phyloP scores from a whole-genome alignment of 2,329 filamentous ascomycete species.

The Macrophomina phaseolina region DNA sequence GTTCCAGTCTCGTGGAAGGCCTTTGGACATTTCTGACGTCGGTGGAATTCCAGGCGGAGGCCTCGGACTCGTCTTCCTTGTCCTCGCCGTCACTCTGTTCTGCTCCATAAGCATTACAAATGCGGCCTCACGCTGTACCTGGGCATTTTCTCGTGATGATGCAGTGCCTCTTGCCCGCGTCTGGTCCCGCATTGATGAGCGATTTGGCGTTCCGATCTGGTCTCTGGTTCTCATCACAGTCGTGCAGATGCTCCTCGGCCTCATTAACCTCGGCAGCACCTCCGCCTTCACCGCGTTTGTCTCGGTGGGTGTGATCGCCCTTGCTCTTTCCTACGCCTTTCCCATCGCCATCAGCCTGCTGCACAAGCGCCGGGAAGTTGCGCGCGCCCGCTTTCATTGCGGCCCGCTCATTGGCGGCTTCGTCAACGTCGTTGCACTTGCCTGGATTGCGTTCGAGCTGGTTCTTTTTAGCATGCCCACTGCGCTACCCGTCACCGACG shows the following conservation, averaged over 20 bases:
- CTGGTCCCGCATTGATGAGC: constrained; percentile 35
- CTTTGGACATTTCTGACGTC: too few species aligned
- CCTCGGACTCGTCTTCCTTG: constrained; percentile 56
- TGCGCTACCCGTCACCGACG: constrained; percentile 58
- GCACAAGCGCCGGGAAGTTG: constrained; percentile 50
- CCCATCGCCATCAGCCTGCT: constrained; percentile 60
- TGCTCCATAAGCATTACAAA: constrained; percentile 61
- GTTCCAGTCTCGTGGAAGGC: constrained; percentile 33
- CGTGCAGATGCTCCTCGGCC: constrained; percentile 55
- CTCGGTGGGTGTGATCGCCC: constrained; percentile 62
- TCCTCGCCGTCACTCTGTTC: constrained; percentile 58
- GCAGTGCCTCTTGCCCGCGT: constrained; percentile 50
- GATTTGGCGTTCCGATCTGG: constrained; percentile 42
- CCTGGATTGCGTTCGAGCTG: constrained; percentile 55
- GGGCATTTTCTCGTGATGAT: constrained; percentile 54
- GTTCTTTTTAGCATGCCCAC: constrained; percentile 60
- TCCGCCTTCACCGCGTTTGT: constrained; percentile 58
- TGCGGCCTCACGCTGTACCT: constrained; percentile 55
- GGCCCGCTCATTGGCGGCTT: constrained; percentile 50
- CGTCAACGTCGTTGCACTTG: constrained; percentile 55
- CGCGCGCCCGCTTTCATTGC: constrained; percentile 56
- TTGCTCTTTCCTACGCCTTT: constrained; percentile 62
- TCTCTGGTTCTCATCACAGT: constrained; percentile 52
- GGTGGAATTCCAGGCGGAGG: constrained; percentile 44
- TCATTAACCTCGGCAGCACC: constrained; percentile 56